Evolutionary conservation across 2,329 filamentous ascomycete genomes (phyloP), one percentile per base, ranked within the genome.

Genomic region (Juglanconis sp.): DNA sequence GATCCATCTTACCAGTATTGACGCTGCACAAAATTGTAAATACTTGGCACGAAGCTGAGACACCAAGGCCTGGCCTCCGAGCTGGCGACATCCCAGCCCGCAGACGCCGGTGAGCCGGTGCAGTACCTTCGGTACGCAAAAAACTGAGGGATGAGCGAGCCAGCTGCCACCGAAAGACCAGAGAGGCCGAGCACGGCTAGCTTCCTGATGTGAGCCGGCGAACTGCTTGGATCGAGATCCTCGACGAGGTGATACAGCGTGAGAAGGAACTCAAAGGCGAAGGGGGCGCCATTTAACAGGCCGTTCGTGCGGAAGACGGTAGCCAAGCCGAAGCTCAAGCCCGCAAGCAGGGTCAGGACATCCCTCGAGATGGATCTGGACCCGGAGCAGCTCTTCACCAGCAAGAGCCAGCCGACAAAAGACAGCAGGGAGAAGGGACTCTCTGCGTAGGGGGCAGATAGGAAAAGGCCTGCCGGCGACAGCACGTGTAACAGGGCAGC

Each of bases 21-120:
- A 50, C 81, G 81, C 71, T 99, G 95, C 2, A 98, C 94, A 79
- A 90, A 98, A 0, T 86, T 82, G 74, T 96, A 98, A 62, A 99
- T 93, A 71, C 92, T 96, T 4, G 95, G 95, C 11, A 93, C 64
- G n/a, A 76, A 72, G 17, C 78, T 80, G 24, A 74, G 71, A 72
- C 95, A 99, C 95, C 95, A 99, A 4, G 86, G 83, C 59, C 90
- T 78, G 57, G 77, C 62, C 44, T 68, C 4, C 15, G 44, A n/a
- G 44, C 44, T n/a, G n/a, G 44, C 69, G 60, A 69, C 69, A 7
- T 67, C 35, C 52, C 42, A 31, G 10, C 30, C 48, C 67, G 48
- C 70, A 68, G 17, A 70, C 65, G 32, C 63, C 42, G 24, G 24
- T 24, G 24, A 24, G 24, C 24, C 24, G 24, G 66, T 62, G 68